Conservation (phyloP, 768 basidiomycete species). For the Trametes punicea region DNA sequence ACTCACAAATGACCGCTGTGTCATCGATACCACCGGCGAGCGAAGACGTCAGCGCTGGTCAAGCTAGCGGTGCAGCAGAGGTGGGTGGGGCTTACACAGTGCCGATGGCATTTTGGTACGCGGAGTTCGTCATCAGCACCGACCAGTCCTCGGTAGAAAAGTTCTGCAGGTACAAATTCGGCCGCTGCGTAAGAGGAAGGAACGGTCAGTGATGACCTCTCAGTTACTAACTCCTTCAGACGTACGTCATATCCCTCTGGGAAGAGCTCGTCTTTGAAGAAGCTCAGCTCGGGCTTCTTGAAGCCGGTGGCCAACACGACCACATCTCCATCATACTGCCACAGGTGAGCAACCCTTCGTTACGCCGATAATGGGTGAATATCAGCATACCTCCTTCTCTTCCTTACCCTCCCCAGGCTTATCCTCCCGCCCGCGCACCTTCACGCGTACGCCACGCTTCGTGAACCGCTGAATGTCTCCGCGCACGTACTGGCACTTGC, state of each 20-base stretch:
- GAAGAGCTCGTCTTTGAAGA: constrained; percentile 47
- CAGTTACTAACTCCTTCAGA: not conserved
- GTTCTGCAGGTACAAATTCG: constrained; percentile 52
- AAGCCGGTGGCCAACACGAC: constrained; percentile 55
- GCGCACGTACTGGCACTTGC: constrained; percentile 44
- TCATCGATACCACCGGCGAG: not conserved
- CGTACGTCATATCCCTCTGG: constrained; percentile 45
- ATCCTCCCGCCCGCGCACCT: constrained; percentile 35
- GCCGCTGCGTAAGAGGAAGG: constrained; percentile 31
- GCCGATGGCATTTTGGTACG: constrained; percentile 49
- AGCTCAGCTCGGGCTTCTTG: constrained; percentile 42
- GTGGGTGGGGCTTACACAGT: constrained; percentile 26
- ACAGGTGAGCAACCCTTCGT: not conserved
- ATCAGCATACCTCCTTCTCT: constrained; percentile 25
- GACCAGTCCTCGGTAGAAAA: constrained; percentile 55
- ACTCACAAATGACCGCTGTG: constrained; percentile 42
- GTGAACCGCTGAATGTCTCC: constrained; percentile 43
- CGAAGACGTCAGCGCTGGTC: not conserved
- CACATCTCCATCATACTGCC: constrained; percentile 42
- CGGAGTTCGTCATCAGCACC: constrained; percentile 48
- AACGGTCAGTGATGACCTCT: not conserved
- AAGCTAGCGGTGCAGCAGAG: not conserved
- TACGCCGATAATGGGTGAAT: not conserved
- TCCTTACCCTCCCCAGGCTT: constrained; percentile 34
- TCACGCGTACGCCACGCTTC: constrained; percentile 36